phyloP scores from a whole-genome alignment of 352 stramenopile species.

The Globisporangium cylindrosporum region DNA sequence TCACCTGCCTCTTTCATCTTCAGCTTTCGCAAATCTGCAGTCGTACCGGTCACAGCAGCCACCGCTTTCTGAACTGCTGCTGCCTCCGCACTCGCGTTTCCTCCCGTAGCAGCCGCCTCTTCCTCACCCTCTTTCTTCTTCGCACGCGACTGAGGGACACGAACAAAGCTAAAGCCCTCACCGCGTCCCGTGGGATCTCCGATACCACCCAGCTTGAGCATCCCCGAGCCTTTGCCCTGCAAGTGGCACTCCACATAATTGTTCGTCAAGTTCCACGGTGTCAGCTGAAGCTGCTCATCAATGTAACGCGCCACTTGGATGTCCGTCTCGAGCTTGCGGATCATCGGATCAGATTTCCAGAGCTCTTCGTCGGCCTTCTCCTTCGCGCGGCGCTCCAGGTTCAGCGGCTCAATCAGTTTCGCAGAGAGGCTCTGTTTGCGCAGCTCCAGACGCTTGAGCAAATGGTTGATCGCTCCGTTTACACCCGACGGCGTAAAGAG shows the following conservation, averaged over 20 bases:
- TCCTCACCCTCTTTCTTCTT: slow-evolving; percentile 84
- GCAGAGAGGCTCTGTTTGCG: slow-evolving; percentile 55
- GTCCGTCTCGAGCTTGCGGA: slow-evolving; percentile 74
- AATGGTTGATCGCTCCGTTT: slow-evolving; percentile 64
- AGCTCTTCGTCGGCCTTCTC: slow-evolving; percentile 69
- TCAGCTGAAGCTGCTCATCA: slow-evolving; percentile 73
- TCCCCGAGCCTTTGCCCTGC: slow-evolving; percentile 81
- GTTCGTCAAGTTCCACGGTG: slow-evolving; percentile 82
- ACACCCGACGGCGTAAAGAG: slow-evolving; percentile 73
- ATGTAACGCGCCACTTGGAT: slow-evolving; percentile 84
- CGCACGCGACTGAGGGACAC: slow-evolving; percentile 66
- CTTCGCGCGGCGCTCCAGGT: slow-evolving; percentile 46
- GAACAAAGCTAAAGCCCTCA: slow-evolving; percentile 86
- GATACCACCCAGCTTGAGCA: slow-evolving; percentile 76
- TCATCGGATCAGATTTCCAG: slow-evolving; percentile 63
- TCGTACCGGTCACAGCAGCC: slow-evolving; percentile 76
- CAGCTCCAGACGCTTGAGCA: slow-evolving; percentile 71
- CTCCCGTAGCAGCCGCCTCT: slow-evolving; percentile 32
- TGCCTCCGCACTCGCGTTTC: slow-evolving; percentile 42
- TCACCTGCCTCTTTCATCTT: slow-evolving; percentile 86
- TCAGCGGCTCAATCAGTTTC: slow-evolving; percentile 47
- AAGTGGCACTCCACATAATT: slow-evolving; percentile 87
- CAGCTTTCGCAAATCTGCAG: slow-evolving; percentile 80
- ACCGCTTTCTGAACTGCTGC: slow-evolving; percentile 75
- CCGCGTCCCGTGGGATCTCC: slow-evolving; percentile 77